phyloP scores from a whole-genome alignment of 2,329 filamentous ascomycete species.

The Chaetoscypha palmicola region DNA sequence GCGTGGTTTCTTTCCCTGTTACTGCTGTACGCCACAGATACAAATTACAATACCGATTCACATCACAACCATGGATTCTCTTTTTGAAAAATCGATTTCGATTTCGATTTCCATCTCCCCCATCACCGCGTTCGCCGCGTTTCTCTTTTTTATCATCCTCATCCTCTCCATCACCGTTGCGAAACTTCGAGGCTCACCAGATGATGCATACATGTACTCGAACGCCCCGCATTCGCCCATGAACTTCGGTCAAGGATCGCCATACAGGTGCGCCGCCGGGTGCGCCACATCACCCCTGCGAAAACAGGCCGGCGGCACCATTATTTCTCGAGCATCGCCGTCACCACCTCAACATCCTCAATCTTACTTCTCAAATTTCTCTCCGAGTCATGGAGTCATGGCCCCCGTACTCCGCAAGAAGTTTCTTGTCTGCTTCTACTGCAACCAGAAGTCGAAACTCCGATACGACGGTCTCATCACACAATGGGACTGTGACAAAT shows the following conservation, averaged over 20 bases:
- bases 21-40: too few species aligned
- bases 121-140: too few species aligned
- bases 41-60: too few species aligned
- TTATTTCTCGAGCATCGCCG: neutral
- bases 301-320: neutral
- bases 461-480: constrained; percentile 50
- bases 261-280: too few species aligned
- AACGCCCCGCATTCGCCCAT: neutral
- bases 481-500: constrained; percentile 68
- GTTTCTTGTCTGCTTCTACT: constrained; percentile 71
- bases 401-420: constrained; percentile 19
- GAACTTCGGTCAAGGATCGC: neutral
- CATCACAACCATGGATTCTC: too few species aligned
- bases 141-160: too few species aligned
- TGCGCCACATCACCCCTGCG: neutral
- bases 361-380: neutral
- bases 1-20: too few species aligned
- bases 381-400: constrained; percentile 22
- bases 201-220: neutral
- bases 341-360: neutral
- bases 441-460: constrained; percentile 59
- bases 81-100: too few species aligned
- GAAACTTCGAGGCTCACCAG: too few species aligned
- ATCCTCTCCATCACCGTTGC: too few species aligned
- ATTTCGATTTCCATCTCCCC: too few species aligned